These are phyloP conservation scores for Darksidea phi DNA, from an alignment of 495 filamentous ascomycete genomes.

Conservation along the genomic window DNA sequence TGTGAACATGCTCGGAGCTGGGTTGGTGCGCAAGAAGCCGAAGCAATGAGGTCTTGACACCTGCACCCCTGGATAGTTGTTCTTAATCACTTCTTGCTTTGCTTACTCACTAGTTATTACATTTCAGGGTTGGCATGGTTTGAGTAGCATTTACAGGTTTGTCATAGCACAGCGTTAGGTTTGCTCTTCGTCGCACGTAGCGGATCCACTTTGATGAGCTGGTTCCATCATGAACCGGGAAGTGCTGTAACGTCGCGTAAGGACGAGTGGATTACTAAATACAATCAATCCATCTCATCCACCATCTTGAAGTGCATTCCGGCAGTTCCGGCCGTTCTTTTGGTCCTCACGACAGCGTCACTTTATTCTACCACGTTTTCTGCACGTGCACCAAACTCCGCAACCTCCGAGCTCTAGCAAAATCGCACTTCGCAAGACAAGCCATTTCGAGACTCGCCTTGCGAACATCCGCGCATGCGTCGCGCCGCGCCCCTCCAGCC, in stretches of 20 bases:
- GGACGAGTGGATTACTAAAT: not conserved
- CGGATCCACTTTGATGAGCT: too few relatives aligned
- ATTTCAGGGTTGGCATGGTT: not conserved
- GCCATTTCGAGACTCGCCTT: not conserved
- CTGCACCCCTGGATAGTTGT: not conserved
- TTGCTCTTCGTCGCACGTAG: not conserved
- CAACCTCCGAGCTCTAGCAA: not conserved
- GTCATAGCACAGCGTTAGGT: not conserved
- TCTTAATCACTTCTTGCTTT: not conserved
- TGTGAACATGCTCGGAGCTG: constrained; percentile 59
- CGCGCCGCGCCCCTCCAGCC: not conserved
- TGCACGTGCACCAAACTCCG: not conserved
- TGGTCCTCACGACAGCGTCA: too few relatives aligned
- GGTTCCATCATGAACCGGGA: not conserved
- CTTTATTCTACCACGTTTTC: too few relatives aligned
- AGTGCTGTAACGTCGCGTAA: not conserved
- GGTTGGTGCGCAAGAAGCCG: constrained; percentile 65
- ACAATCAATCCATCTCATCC: not conserved
- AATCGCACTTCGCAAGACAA: not conserved
- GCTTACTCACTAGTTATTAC: not conserved
- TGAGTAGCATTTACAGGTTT: not conserved
- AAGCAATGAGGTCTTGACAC: constrained; percentile 43
- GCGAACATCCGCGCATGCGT: constrained; percentile 28
- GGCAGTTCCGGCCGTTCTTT: too few relatives aligned
- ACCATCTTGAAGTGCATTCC: not conserved